Base-by-base conservation (phyloP, 257 asterid genomes). In the Przewalskia tangutica region DNA sequence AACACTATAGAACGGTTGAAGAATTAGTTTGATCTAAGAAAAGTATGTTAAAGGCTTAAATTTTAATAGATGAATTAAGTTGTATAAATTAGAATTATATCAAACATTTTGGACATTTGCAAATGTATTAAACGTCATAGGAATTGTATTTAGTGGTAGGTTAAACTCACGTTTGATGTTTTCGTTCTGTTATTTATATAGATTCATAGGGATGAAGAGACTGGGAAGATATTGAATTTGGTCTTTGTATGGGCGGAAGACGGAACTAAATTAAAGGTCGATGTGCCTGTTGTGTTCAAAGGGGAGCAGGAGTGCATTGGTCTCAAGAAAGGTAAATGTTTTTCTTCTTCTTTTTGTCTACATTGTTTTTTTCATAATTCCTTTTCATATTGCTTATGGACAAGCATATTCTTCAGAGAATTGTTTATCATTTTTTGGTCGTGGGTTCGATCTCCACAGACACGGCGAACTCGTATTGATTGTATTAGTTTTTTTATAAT, bases 231-330 rank as follows among this genome's bases (percentile, higher is more conserved):
- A 84, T 78, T 94, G 92, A 95, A 95, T 86, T 85, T 95, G 93
- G 98, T 94, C 77, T 88, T 95, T 55, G 97, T 91, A 3, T 95
- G 98, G 99, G 98, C 97, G n/a, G 98, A 95, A 86, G 97, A 94
- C 13, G 97, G 97, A 46, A 85, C 94, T 5, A 86, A 89, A 68
- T 86, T 94, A 38, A 89, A 88, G 90, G 98, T 95, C 48, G 95
- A 95, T 13, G 93, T 94, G 85, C 98, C 98, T 13, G 84, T 92
- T 79, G 97, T 91, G 84, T 91, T 89, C 53, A 94, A 89, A 84
- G 99, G 99, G 63, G 92, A 90, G 85, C 95, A 92, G 77, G 91
- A 70, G 59, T 94, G 94, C 86, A 97, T 94, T n/a, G 99, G 99
- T 53, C 83, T 95, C 63, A 91, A 89, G 87, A 95, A 95, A 94